These are phyloP conservation scores for Lactarius pseudohatsudake DNA, from an alignment of 768 basidiomycete species.

Conservation along the genomic window DNA sequence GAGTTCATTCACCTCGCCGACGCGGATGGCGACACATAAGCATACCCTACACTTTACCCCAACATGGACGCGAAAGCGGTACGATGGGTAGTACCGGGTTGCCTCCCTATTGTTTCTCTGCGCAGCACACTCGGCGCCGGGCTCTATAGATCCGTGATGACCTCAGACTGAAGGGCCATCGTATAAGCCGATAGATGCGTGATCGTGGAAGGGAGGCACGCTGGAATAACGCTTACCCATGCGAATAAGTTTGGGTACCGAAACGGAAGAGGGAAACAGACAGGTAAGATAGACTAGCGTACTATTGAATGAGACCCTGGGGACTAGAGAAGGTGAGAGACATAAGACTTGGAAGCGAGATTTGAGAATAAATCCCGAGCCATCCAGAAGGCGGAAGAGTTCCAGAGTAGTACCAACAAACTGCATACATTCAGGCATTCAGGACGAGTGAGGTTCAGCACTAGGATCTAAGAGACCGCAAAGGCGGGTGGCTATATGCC, in stretches of 20 bases:
- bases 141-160: conserved; percentile 62
- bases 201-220: conserved; percentile 49
- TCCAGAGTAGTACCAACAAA: conserved; percentile 33
- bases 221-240: conserved; percentile 52
- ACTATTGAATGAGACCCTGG: conserved; percentile 58
- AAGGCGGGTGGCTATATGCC: conserved; percentile 63
- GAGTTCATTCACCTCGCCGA: conserved; percentile 71
- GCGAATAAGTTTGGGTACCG: neutral
- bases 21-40: conserved; percentile 48
- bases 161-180: conserved; percentile 60
- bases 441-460: conserved; percentile 34
- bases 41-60: neutral
- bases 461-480: conserved; percentile 51
- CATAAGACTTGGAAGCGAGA: neutral
- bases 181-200: conserved; percentile 53
- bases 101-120: conserved; percentile 57
- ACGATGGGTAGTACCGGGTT: conserved; percentile 68
- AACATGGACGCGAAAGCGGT: conserved; percentile 27
- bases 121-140: conserved; percentile 57
- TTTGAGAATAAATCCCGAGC: conserved; percentile 47
- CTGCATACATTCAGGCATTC: neutral
- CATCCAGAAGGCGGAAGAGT: conserved; percentile 63
- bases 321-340: conserved; percentile 39
- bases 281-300: conserved; percentile 62
- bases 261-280: neutral